Conservation (phyloP, 306 rosid genomes). For the Cucumis melo region DNA sequence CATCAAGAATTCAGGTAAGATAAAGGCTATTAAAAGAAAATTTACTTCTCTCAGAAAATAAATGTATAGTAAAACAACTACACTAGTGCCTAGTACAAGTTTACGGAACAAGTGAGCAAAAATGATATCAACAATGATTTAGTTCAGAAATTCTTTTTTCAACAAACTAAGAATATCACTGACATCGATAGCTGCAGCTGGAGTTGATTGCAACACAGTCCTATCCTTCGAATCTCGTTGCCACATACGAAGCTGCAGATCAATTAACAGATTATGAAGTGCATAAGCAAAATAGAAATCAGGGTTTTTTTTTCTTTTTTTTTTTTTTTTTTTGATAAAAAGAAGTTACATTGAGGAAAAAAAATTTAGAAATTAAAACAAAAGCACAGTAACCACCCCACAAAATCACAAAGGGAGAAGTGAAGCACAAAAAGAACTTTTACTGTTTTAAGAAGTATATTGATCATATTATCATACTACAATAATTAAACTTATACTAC, state of each 20-base stretch:
- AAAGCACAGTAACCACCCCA: neutral
- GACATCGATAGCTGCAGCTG: slow-evolving; percentile 90
- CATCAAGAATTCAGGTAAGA: slow-evolving; percentile 16
- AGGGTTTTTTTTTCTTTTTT: neutral
- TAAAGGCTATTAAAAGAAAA: neutral
- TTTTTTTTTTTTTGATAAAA: no score
- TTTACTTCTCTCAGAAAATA: neutral
- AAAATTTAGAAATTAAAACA: neutral
- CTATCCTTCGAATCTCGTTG: slow-evolving; percentile 83
- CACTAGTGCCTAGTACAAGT: neutral
- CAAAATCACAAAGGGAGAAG: neutral
- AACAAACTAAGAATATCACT: slow-evolving; percentile 13
- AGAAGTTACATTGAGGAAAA: neutral
- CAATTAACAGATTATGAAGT: slow-evolving; percentile 8
- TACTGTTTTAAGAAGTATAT: neutral
- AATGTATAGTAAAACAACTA: neutral
- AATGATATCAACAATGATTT: neutral
- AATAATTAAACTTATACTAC: neutral
- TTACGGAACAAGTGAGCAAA: neutral
- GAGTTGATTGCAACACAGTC: slow-evolving; percentile 78
- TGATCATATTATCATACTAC: neutral
- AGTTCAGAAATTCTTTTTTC: neutral
- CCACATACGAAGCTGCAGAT: slow-evolving; percentile 72
- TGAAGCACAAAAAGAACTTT: neutral
- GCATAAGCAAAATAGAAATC: slow-evolving; percentile 9